A percentile compares a stretch with the other conserved stretches of the same genome.
Evolutionary conservation across 805 yeast species (phyloP).

Genomic region (Wickerhamiella qilinensis): DNA sequence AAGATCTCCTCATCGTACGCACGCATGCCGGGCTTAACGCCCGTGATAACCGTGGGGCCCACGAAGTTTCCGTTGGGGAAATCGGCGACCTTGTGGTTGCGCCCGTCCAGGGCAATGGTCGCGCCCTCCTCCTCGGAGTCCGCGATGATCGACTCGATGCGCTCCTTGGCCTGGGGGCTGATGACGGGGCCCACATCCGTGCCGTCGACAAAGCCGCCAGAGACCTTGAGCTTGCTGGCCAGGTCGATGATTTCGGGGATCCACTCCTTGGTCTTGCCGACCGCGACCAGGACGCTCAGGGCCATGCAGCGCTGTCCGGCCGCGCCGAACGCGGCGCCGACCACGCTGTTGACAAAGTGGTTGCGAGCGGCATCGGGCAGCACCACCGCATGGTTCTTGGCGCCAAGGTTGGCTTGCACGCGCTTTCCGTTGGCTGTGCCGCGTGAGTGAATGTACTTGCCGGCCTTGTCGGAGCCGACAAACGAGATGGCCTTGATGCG

Average conservation of each 20-base stretch:
- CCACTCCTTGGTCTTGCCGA: slow-evolving; percentile 52
- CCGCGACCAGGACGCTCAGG: slow-evolving; percentile 55
- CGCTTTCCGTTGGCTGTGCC: slow-evolving; percentile 57
- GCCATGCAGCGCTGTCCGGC: slow-evolving; percentile 81
- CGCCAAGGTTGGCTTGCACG: slow-evolving; percentile 65
- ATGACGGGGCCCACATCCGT: slow-evolving; percentile 62
- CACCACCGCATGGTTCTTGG: slow-evolving; percentile 61
- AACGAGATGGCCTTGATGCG: slow-evolving; percentile 62
- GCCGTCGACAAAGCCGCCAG: slow-evolving; percentile 48
- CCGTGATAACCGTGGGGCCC: slow-evolving; percentile 51
- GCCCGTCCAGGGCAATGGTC: slow-evolving; percentile 45
- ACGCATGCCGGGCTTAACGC: slow-evolving; percentile 50
- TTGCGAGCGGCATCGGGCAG: slow-evolving; percentile 56
- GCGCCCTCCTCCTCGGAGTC: slow-evolving; percentile 51
- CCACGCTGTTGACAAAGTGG: slow-evolving; percentile 46
- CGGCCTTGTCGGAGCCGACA: slow-evolving; percentile 69
- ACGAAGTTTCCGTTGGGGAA: slow-evolving; percentile 52
- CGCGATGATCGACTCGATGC: slow-evolving; percentile 39
- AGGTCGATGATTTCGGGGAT: slow-evolving; percentile 39
- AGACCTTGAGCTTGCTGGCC: slow-evolving; percentile 41
- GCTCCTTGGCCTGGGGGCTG: slow-evolving; percentile 38
- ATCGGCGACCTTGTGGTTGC: slow-evolving; percentile 31
- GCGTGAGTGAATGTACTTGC: slow-evolving; percentile 50
- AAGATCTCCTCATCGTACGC: slow-evolving; percentile 62
- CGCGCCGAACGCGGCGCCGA: slow-evolving; percentile 69